Conservation (phyloP, 345 rosid genomes). For the Lumnitzera littorea region DNA sequence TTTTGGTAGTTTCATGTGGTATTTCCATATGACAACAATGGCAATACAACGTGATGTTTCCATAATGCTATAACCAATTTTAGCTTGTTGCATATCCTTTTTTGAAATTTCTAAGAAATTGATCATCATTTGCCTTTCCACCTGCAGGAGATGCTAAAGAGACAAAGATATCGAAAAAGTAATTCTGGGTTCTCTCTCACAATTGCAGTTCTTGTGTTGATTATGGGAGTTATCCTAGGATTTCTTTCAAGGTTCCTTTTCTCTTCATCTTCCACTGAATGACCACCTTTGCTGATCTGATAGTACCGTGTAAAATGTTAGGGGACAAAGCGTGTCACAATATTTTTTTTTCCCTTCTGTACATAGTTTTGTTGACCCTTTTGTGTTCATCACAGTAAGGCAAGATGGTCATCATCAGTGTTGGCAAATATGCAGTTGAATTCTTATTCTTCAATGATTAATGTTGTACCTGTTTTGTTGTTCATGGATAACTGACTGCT, state of each 20-base stretch:
- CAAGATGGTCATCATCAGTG: too few relatives aligned
- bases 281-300: too few relatives aligned
- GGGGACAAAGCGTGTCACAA: too few relatives aligned
- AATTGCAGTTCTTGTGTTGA: slow-evolving; percentile 67
- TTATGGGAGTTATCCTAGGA: slow-evolving; percentile 75
- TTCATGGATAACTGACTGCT: too few relatives aligned
- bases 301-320: too few relatives aligned
- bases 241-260: slow-evolving; percentile 57
- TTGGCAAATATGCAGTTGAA: too few relatives aligned
- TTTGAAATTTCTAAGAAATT: too few relatives aligned
- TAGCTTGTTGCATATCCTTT: neutral
- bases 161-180: slow-evolving; percentile 45
- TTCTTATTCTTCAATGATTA: too few relatives aligned
- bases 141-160: slow-evolving; percentile 62
- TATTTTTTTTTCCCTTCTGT: too few relatives aligned
- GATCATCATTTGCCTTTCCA: neutral
- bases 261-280: slow-evolving; percentile 33
- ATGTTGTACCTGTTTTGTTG: too few relatives aligned
- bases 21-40: neutral
- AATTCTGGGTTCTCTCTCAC: slow-evolving; percentile 53
- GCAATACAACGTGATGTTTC: neutral
- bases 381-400: too few relatives aligned
- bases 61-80: neutral
- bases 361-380: too few relatives aligned
- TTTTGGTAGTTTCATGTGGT: neutral